Base-by-base conservation (phyloP, 2,329 filamentous ascomycete genomes). In the Pseudocercospora crystallina region DNA sequence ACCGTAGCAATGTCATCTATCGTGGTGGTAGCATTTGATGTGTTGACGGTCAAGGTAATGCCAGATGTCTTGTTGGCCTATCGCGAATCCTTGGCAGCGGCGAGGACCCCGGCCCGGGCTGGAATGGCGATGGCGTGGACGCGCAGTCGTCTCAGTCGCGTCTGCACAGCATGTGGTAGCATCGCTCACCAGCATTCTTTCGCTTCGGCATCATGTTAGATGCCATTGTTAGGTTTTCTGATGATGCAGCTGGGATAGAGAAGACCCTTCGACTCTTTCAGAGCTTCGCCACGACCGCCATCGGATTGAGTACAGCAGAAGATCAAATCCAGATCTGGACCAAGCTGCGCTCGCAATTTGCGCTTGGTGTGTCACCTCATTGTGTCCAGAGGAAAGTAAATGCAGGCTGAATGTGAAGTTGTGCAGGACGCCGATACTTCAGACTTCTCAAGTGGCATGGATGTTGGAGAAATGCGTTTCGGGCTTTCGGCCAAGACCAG, bases 381-480 rank as follows among this genome's bases (percentile, higher is more conserved):
- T 35, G 5, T 32, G 14, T 29, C 9, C 17, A 10, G 10, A 7
- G 42, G 41, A 50, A 33, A 34, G 8, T 36, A 31, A 15, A 45
- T 41, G 11, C 32, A 44, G 47, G 11, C 46, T 57, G 35, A 29
- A 49, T 7, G 20, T 36, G 5, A 36, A 35, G n/a, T 11, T 14
- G 2, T 10, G 26, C 37, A 78, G 76, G 71, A 29, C 77, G 87
- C 33, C 80, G 85, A 15, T 83, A 81, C 68, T 78, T 89, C 64
- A 82, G 87, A 10, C 72, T 87, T 50, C 86, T 88, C 65, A 83
- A 84, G 61, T 89, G 49, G 53, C 45, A 62, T 38, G 53, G 57
- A 11, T 61, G 54, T 41, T 58, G 53, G 49, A 35, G 43, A 30
- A 49, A 40, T 26, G 60, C 58, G 10, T 46, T 46, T 11, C 32